Percentiles rank a stretch among this genome's conserved stretches.
phyloP scores from a whole-genome alignment of 2,329 filamentous ascomycete species.

The Epichloe sibirici region DNA sequence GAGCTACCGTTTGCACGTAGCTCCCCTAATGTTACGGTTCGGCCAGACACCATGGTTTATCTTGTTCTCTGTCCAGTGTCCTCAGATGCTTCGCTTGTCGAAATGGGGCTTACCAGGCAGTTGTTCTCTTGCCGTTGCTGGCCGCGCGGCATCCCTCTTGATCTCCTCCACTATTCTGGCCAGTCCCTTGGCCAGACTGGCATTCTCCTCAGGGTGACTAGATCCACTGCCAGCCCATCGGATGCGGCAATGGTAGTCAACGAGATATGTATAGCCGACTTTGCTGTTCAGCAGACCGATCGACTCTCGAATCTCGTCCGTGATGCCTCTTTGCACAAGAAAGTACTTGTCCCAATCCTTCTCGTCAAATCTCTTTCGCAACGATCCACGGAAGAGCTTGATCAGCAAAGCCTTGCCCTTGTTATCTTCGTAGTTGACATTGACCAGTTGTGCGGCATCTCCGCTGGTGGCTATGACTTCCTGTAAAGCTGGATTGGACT shows the following conservation, averaged over 20 bases:
- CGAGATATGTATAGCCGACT: conserved; percentile 85
- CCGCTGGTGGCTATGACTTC: conserved; percentile 42
- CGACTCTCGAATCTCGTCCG: conserved; percentile 47
- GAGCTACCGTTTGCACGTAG: not conserved
- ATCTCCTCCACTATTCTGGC: conserved; percentile 50
- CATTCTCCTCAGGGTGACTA: conserved; percentile 52
- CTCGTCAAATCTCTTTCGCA: conserved; percentile 37
- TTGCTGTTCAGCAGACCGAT: conserved; percentile 73
- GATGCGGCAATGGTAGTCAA: conserved; percentile 80
- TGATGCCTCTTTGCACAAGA: conserved; percentile 44
- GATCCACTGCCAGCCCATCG: conserved; percentile 82
- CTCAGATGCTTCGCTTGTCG: conserved; percentile 12
- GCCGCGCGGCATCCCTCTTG: conserved; percentile 24
- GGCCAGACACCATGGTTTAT: not conserved
- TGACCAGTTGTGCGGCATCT: conserved; percentile 59
- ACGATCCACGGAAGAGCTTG: conserved; percentile 39
- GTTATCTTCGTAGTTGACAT: conserved; percentile 83
- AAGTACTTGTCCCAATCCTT: conserved; percentile 50
- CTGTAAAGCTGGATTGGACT: conserved; percentile 58
- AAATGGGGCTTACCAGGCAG: conserved; percentile 19
- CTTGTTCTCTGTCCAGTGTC: not conserved
- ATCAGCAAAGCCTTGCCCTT: conserved; percentile 49
- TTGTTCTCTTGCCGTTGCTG: conserved; percentile 22
- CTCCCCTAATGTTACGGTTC: not conserved
- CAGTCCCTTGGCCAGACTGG: conserved; percentile 53